Percentiles rank a stretch among this genome's conserved stretches.
Evolutionary conservation across 495 filamentous ascomycete genomes (phyloP).

Genomic region (Penicillium tannophilum): DNA sequence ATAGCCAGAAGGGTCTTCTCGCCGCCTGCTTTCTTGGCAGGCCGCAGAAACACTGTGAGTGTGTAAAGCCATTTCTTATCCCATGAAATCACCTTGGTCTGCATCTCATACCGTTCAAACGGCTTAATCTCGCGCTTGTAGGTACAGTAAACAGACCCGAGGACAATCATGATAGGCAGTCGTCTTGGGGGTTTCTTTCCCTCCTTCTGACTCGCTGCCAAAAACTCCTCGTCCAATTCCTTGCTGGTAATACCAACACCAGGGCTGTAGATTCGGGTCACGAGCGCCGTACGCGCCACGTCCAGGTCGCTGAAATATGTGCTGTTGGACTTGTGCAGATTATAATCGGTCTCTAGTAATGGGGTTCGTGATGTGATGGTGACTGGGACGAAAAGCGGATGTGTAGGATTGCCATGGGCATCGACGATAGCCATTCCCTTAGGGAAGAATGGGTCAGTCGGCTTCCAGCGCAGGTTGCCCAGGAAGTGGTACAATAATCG

Average conservation of each 20-base stretch:
- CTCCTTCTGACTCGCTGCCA: slow-evolving; percentile 36
- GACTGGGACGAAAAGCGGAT: slow-evolving; percentile 58
- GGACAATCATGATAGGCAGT: slow-evolving; percentile 51
- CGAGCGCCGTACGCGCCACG: slow-evolving; percentile 63
- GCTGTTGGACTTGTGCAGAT: slow-evolving; percentile 71
- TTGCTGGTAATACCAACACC: slow-evolving; percentile 55
- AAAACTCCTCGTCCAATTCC: slow-evolving; percentile 45
- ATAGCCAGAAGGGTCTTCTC: slow-evolving; percentile 69
- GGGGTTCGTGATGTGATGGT: slow-evolving; percentile 56
- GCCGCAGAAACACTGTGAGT: slow-evolving; percentile 68
- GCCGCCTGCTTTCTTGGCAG: slow-evolving; percentile 41
- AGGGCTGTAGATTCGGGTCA: slow-evolving; percentile 59
- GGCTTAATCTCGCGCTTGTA: slow-evolving; percentile 72
- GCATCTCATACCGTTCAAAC: slow-evolving; percentile 66
- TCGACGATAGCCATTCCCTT: slow-evolving; percentile 34
- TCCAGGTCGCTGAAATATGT: slow-evolving; percentile 79
- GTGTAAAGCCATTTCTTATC: slow-evolving; percentile 85
- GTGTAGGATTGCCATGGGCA: slow-evolving; percentile 37
- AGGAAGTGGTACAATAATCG: slow-evolving; percentile 53
- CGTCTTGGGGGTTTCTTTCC: slow-evolving; percentile 47
- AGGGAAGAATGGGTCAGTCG: slow-evolving; percentile 39
- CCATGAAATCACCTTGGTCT: slow-evolving; percentile 68
- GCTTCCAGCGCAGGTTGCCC: slow-evolving; percentile 52
- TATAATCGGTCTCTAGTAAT: slow-evolving; percentile 65
- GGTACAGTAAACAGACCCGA: slow-evolving; percentile 65